A percentile compares a stretch with the other conserved stretches of the same genome.
phyloP scores from a whole-genome alignment of 345 rosid species.

The Isatis tinctoria region DNA sequence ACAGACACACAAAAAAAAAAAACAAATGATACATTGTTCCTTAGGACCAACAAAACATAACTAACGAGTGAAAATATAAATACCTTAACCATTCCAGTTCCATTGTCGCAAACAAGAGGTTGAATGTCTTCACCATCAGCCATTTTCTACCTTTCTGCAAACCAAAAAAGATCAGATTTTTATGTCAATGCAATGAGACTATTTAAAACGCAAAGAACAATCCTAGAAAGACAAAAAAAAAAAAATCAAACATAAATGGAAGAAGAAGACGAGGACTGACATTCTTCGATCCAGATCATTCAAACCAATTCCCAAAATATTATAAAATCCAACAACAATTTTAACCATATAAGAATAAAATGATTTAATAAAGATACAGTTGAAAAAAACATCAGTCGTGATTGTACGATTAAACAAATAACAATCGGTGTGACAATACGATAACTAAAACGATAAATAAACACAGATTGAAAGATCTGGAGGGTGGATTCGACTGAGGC shows the following conservation, averaged over 20 bases:
- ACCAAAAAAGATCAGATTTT: not conserved
- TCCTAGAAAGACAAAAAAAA: no score
- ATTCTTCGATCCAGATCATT: constrained; percentile 17
- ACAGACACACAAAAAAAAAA: not conserved
- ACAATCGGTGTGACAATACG: not conserved
- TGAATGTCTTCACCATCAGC: constrained; percentile 91
- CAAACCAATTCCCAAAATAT: not conserved
- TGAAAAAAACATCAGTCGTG: constrained; percentile 20
- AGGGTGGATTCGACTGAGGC: not conserved
- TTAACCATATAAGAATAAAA: not conserved
- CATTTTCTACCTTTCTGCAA: constrained; percentile 45
- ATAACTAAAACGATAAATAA: not conserved
- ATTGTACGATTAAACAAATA: constrained; percentile 9
- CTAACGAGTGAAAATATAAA: not conserved
- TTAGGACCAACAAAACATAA: not conserved
- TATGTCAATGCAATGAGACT: not conserved
- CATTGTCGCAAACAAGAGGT: constrained; percentile 69
- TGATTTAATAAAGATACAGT: not conserved
- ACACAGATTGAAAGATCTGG: not conserved
- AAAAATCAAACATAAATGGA: constrained; percentile 1
- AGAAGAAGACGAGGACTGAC: not conserved
- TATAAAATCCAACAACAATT: not conserved
- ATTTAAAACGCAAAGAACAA: not conserved
- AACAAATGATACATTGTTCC: not conserved
- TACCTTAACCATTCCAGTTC: constrained; percentile 76